Evolutionary conservation across 1,284 basidiomycete genomes (phyloP).

Genomic region (Moniliophthora roreri): DNA sequence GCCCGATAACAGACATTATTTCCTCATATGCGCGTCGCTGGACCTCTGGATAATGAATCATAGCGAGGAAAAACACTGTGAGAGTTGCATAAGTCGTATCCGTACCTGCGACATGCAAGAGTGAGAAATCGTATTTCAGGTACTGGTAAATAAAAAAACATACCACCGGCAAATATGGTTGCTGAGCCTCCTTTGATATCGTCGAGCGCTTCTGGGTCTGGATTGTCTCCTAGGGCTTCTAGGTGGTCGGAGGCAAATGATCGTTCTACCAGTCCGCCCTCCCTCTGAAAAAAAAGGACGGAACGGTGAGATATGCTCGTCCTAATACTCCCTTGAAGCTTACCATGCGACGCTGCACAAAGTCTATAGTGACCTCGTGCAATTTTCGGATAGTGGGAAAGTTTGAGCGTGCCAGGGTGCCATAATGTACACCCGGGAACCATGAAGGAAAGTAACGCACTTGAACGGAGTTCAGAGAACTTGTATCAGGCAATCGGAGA

Average conservation of each 20-base stretch:
- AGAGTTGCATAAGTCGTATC: conserved; percentile 1
- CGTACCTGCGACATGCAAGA: neutral
- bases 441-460: conserved; percentile 24
- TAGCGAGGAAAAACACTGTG: neutral
- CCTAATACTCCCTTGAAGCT: no score
- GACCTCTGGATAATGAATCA: conserved; percentile 1
- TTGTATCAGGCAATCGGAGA: conserved; percentile 2
- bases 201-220: neutral
- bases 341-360: conserved; percentile 19
- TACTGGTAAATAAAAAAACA: no score
- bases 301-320: no score
- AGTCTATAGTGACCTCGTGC: conserved; percentile 10
- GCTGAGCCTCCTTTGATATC: neutral
- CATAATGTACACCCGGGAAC: conserved; percentile 27
- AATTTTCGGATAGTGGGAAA: conserved; percentile 5
- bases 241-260: neutral
- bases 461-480: conserved; percentile 5
- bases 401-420: conserved; percentile 15
- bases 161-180: neutral
- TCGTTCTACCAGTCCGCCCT: neutral
- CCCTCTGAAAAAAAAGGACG: neutral
- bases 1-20: neutral
- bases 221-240: neutral
- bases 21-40: conserved; percentile 4
- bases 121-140: neutral